These are phyloP conservation scores for Xylariaceae sp. DNA, from an alignment of 2,329 filamentous ascomycete genomes.

Conservation along the genomic window DNA sequence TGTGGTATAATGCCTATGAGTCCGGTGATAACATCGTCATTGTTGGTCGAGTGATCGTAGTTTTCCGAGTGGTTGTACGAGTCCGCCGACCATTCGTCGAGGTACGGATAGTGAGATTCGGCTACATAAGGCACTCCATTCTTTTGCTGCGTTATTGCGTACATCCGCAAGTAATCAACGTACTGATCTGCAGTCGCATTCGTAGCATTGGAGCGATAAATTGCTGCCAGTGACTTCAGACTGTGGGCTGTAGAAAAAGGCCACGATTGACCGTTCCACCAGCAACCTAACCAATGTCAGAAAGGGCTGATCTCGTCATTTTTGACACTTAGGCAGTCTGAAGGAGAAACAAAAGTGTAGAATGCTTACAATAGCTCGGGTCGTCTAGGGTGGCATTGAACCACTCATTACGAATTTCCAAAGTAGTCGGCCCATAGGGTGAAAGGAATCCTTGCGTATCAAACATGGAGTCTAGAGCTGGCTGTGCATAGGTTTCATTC, in stretches of 20 bases:
- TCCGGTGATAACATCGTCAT: constrained; percentile 42
- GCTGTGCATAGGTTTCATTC: constrained; percentile 27
- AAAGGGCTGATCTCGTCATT: neutral
- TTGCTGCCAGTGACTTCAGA: constrained; percentile 37
- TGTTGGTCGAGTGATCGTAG: constrained; percentile 43
- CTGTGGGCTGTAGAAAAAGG: constrained; percentile 40
- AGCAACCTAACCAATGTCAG: constrained; percentile 32
- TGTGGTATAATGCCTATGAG: constrained; percentile 39
- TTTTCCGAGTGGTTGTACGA: constrained; percentile 38
- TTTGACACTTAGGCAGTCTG: neutral
- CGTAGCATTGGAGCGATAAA: constrained; percentile 31
- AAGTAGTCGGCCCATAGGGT: constrained; percentile 39
- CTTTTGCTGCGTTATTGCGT: constrained; percentile 39
- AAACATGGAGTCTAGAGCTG: constrained; percentile 32
- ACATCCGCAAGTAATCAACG: constrained; percentile 34
- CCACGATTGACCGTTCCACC: constrained; percentile 45
- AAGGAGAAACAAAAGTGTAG: neutral
- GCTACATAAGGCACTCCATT: constrained; percentile 41
- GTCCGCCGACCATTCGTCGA: constrained; percentile 35
- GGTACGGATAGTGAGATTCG: constrained; percentile 39
- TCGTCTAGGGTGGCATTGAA: constrained; percentile 34
- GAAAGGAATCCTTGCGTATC: constrained; percentile 35
- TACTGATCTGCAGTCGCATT: constrained; percentile 37
- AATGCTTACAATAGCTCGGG: constrained; percentile 22
- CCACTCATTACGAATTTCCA: constrained; percentile 38